These are phyloP conservation scores for Xylaria acuta DNA, from an alignment of 495 filamentous ascomycete species.

Conservation along the genomic window DNA sequence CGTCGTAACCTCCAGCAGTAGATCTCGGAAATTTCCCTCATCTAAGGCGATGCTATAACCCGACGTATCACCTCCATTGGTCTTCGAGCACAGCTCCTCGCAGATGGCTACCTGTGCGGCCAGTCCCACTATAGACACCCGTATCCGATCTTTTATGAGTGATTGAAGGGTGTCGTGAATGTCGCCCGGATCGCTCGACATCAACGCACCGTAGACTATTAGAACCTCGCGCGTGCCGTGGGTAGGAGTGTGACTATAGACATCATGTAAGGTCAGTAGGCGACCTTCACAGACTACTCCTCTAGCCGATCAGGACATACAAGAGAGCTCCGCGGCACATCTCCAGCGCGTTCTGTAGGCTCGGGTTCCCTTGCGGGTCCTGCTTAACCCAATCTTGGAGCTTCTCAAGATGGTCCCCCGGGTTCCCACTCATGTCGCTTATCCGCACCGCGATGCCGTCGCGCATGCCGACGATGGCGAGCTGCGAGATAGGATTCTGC, in stretches of 20 bases:
- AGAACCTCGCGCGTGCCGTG: constrained; percentile 94
- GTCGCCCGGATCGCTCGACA: constrained; percentile 90
- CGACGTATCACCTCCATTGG: constrained; percentile 78
- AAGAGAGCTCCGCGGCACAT: constrained; percentile 90
- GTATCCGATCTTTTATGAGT: constrained; percentile 80
- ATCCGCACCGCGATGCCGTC: constrained; percentile 87
- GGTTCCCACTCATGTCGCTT: constrained; percentile 90
- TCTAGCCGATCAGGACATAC: constrained; percentile 51
- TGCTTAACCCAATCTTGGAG: constrained; percentile 72
- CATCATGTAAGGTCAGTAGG: constrained; percentile 16
- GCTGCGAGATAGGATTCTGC: constrained; percentile 97
- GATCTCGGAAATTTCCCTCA: constrained; percentile 85
- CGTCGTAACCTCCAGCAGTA: constrained; percentile 87
- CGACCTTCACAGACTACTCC: not conserved
- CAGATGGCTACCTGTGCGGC: constrained; percentile 93
- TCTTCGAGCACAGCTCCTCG: constrained; percentile 81
- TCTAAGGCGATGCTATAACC: constrained; percentile 84
- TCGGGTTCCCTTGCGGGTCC: constrained; percentile 87
- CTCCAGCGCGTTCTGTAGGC: constrained; percentile 92
- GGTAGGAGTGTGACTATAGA: constrained; percentile 77
- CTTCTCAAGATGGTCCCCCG: constrained; percentile 82
- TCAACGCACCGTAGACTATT: constrained; percentile 87
- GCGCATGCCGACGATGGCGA: constrained; percentile 87
- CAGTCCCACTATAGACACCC: constrained; percentile 85
- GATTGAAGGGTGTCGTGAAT: constrained; percentile 86